These are phyloP conservation scores for Syncephalastrum racemosum DNA, from an alignment of 371 early-diverging fungal species.

Conservation along the genomic window DNA sequence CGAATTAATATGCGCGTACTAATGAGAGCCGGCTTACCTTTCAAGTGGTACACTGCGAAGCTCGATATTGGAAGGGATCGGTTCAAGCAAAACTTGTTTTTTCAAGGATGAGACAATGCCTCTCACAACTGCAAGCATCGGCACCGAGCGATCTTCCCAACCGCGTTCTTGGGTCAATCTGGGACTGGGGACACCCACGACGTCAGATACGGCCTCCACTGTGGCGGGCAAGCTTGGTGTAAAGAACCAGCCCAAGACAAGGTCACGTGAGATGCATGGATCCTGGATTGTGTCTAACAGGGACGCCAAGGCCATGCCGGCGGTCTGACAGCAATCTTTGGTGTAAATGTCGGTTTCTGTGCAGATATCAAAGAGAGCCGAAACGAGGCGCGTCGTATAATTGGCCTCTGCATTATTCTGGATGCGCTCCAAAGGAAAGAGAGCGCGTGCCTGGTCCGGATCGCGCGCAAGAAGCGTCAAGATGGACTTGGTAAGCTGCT, in stretches of 20 bases:
- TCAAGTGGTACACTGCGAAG: slow-evolving; percentile 16
- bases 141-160: slow-evolving; percentile 39
- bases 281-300: slow-evolving; percentile 33
- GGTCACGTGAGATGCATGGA: slow-evolving; percentile 27
- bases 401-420: slow-evolving; percentile 16
- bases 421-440: slow-evolving; percentile 11
- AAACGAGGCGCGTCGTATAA: slow-evolving; percentile 17
- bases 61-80: slow-evolving; percentile 17
- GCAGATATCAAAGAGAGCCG: slow-evolving; percentile 31
- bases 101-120: slow-evolving; percentile 56
- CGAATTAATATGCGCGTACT: not conserved
- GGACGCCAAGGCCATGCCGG: slow-evolving; percentile 50
- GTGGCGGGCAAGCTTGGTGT: slow-evolving; percentile 7
- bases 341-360: slow-evolving; percentile 27
- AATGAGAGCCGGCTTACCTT: slow-evolving; percentile 30
- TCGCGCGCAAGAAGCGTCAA: slow-evolving; percentile 41
- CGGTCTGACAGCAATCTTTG: slow-evolving; percentile 50
- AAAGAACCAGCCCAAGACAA: slow-evolving; percentile 42
- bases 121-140: slow-evolving; percentile 54
- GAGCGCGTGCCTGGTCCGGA: slow-evolving; percentile 13
- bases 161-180: slow-evolving; percentile 17
- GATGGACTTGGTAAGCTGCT: slow-evolving; percentile 38
- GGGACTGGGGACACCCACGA: slow-evolving; percentile 19
- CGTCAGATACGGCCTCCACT: slow-evolving; percentile 4
- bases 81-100: slow-evolving; percentile 43